These are phyloP conservation scores for Stylosanthes scabra DNA, from an alignment of 331 rosid genomes.

Conservation along the genomic window DNA sequence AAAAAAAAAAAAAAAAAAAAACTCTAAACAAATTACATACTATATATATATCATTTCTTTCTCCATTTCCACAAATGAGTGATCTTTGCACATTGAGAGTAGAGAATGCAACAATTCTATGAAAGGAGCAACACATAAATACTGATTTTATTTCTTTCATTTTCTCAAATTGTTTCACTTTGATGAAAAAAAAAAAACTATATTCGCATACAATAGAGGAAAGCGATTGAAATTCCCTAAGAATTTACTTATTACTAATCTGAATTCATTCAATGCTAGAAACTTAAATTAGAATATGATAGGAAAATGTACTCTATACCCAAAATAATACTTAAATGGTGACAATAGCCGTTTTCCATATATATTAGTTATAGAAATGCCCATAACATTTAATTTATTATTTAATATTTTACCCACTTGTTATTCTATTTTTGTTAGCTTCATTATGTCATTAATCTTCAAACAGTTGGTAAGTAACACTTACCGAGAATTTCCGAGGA, in stretches of 20 bases:
- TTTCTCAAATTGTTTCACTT: neutral
- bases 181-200: slow-evolving; percentile 18
- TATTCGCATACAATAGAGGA: slow-evolving; percentile 21
- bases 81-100: neutral
- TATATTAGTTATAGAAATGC: slow-evolving; percentile 21
- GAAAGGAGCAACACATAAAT: slow-evolving; percentile 38
- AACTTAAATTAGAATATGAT: slow-evolving; percentile 5
- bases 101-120: slow-evolving; percentile 19
- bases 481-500: slow-evolving; percentile 49
- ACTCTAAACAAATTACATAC: neutral
- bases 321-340: slow-evolving; percentile 17
- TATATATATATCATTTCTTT: neutral
- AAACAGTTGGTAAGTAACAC: slow-evolving; percentile 41
- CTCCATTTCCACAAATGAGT: slow-evolving; percentile 33
- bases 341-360: neutral
- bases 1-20: neutral
- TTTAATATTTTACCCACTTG: too few species aligned
- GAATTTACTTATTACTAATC: slow-evolving; percentile 10
- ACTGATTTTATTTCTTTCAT: neutral
- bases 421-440: neutral
- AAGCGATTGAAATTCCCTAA: slow-evolving; percentile 33
- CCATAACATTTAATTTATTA: neutral
- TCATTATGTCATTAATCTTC: slow-evolving; percentile 14
- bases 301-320: slow-evolving; percentile 35
- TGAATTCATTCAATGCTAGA: slow-evolving; percentile 2